Evolutionary conservation across 768 basidiomycete species (phyloP), one percentile per base, ranked within the genome.

Genomic region (Lactarius sanguifluus): DNA sequence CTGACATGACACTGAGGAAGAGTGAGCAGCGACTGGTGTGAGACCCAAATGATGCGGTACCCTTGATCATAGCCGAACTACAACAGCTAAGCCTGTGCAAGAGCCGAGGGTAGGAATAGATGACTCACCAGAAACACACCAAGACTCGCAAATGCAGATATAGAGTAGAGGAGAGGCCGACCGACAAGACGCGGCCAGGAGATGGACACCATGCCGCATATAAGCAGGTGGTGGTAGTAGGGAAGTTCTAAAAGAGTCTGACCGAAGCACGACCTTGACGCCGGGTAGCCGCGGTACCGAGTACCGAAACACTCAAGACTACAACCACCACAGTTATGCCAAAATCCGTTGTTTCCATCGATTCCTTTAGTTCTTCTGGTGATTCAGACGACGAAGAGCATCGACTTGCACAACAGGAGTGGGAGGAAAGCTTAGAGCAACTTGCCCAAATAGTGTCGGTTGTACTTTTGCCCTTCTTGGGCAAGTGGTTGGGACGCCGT

Each of bases 21-120:
- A 25, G 30, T 61, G 56, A 64, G 41, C 56, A 50, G 45, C 15
- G 70, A 68, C 75, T 57, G 65, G 67, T 34, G 34, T 18, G 57
- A 23, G 62, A 32, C 15, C 56, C 30, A 23, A 50, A 15, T 30
- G n/a, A 38, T 30, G 43, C 71, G 76, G 60, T 72, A 91, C 91
- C 91, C 91, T 82, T 93, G 91, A 77, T 92, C 90, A 83, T 92
- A 92, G 63, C 91, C 90, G 75, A 91, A 91, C 89, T 91, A 66
- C 59, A 68, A 45, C 61, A 32, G 57, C 52, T 64, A 10, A 28
- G 69, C 55, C 67, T 68, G 41, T 28, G 67, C 13, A 60, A 40
- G 25, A 28, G 40, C 10, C 16, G 15, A 57, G 23, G n/a, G 50
- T 45, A n/a, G 43, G 41, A 18, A 52, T 43, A 25, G 15, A 58